These are phyloP conservation scores for Plasmodium vivax DNA, from an alignment of 169 alveolate genomes.

Conservation along the genomic window DNA sequence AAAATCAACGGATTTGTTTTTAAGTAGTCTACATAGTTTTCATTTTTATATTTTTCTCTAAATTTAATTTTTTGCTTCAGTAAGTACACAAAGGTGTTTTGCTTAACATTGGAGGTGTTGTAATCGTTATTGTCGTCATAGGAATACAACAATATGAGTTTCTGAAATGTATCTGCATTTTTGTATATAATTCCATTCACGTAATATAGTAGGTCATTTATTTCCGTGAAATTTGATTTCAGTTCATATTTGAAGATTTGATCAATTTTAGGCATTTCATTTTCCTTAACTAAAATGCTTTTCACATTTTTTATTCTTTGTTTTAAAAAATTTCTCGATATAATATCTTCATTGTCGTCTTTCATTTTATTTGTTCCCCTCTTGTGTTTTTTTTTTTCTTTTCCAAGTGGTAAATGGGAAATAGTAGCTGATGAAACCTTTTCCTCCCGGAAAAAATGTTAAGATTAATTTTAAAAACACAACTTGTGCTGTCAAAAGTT, in stretches of 20 bases:
- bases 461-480: background rate
- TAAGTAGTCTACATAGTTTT: conserved; percentile 45
- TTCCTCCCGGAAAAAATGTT: background rate
- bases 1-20: conserved; percentile 57
- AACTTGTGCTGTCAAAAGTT: background rate
- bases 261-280: conserved; percentile 59
- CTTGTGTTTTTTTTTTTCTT: background rate
- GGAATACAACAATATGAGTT: conserved; percentile 25
- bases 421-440: background rate
- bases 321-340: conserved; percentile 9
- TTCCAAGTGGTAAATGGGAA: background rate
- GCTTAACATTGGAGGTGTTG: conserved; percentile 22
- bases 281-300: conserved; percentile 21
- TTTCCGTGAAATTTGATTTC: conserved; percentile 22
- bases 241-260: conserved; percentile 58
- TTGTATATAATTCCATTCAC: conserved; percentile 55
- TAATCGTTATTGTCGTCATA: conserved; percentile 54
- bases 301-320: conserved; percentile 50
- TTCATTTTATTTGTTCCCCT: conserved; percentile 1
- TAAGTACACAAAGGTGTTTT: conserved; percentile 40
- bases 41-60: conserved; percentile 34
- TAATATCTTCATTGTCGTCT: conserved; percentile 15
- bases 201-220: conserved; percentile 42
- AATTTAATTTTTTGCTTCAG: conserved; percentile 42
- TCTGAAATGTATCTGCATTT: conserved; percentile 32